Percentiles rank a stretch among this genome's conserved stretches.
Conservation (phyloP, 345 rosid genomes). For the Salix arbutifolia region DNA sequence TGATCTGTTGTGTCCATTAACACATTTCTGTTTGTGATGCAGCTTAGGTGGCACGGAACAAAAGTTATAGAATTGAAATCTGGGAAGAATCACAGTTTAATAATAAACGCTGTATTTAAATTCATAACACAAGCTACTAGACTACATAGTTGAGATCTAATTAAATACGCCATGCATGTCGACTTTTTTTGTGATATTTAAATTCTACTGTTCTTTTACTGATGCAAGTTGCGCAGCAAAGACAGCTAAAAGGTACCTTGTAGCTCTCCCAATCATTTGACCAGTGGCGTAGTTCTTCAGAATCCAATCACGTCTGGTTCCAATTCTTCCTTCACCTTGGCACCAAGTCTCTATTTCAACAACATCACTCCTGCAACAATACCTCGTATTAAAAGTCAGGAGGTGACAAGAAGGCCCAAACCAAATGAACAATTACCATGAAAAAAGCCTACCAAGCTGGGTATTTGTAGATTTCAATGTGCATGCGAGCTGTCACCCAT, state of each 20-base stretch:
- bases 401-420: not conserved
- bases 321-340: constrained; percentile 87
- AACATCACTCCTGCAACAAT: constrained; percentile 75
- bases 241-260: constrained; percentile 46
- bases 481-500: constrained; percentile 99
- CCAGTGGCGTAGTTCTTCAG: constrained; percentile 58
- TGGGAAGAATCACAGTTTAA: not conserved
- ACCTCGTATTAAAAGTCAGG: not conserved
- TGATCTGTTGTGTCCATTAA: not conserved
- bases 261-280: constrained; percentile 87
- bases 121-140: not conserved
- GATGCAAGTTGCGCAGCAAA: not conserved
- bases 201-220: no score
- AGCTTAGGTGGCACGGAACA: not conserved
- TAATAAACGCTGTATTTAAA: not conserved
- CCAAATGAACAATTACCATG: not conserved
- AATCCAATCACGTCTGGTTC: constrained; percentile 97
- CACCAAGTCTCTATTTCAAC: constrained; percentile 97
- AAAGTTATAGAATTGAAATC: not conserved
- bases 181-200: no score
- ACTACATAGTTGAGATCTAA: not conserved
- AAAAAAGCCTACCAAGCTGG: constrained; percentile 68
- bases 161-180: not conserved
- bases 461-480: constrained; percentile 83
- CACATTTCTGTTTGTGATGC: not conserved